phyloP scores from a whole-genome alignment of 225 moss, liverwort and hornwort genomes.

The Thuidium tamariscinum region DNA sequence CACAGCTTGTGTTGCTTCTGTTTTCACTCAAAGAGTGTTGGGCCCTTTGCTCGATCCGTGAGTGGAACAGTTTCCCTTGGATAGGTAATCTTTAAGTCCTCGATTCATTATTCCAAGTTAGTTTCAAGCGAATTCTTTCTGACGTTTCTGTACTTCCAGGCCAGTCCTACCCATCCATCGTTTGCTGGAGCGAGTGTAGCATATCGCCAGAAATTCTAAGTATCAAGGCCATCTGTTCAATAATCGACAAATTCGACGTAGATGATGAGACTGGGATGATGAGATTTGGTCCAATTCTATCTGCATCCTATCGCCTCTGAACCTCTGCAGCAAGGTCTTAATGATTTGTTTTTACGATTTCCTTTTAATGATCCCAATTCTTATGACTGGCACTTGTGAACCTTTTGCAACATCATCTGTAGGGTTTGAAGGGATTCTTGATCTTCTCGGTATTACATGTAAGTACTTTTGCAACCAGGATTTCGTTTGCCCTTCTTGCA shows the following conservation, averaged over 20 bases:
- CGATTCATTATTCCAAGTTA: neutral
- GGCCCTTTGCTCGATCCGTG: conserved; percentile 3
- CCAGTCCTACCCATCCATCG: neutral
- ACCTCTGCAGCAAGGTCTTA: neutral
- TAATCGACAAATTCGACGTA: neutral
- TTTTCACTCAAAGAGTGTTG: neutral
- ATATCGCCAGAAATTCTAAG: neutral
- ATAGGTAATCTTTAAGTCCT: neutral
- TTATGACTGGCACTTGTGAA: neutral
- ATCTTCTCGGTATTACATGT: neutral
- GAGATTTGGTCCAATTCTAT: neutral
- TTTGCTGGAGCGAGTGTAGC: neutral
- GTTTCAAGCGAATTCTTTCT: neutral
- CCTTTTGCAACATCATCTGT: neutral
- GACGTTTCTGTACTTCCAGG: neutral
- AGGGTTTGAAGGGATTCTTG: neutral
- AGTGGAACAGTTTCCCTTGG: neutral
- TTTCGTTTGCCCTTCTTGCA: neutral
- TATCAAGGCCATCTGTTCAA: neutral
- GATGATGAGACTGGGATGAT: neutral
- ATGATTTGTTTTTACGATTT: neutral
- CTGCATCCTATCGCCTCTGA: neutral
- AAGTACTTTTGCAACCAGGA: neutral
- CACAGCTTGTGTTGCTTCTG: neutral
- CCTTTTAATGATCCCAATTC: neutral